Conservation (phyloP, 164 flowering plant genomes). For the Piper betle region DNA sequence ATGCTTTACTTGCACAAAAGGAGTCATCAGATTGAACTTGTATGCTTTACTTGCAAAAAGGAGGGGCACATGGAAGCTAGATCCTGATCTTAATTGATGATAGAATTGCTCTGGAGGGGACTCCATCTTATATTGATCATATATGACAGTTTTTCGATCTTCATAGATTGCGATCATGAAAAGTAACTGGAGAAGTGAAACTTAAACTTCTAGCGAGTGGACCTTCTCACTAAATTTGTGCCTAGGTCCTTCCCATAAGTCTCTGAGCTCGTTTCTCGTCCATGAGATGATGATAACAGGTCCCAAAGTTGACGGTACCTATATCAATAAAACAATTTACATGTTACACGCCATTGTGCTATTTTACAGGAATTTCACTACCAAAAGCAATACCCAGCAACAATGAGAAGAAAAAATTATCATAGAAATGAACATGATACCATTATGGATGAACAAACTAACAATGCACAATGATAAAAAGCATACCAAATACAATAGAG, state of each 20-base stretch:
- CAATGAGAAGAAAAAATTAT: too few species aligned
- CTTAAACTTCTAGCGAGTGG: constrained; percentile 40
- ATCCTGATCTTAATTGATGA: too few species aligned
- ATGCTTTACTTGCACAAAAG: too few species aligned
- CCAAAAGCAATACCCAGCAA: too few species aligned
- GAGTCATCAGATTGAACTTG: too few species aligned
- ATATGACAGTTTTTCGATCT: background rate
- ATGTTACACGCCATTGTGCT: background rate
- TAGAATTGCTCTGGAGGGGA: too few species aligned
- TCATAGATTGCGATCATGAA: background rate
- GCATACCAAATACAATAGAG: constrained; percentile 91
- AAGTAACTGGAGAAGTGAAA: background rate
- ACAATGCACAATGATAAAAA: background rate
- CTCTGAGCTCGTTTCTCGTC: constrained; percentile 55
- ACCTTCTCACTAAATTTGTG: constrained; percentile 34
- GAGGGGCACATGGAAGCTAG: too few species aligned
- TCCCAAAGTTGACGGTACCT: constrained; percentile 93
- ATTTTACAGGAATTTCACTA: too few species aligned
- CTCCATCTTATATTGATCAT: background rate
- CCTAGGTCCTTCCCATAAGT: constrained; percentile 72
- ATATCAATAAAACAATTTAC: constrained; percentile 3
- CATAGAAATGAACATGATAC: too few species aligned
- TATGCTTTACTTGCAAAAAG: too few species aligned
- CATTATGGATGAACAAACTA: too few species aligned
- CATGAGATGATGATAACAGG: constrained; percentile 66